A percentile compares a stretch with the other conserved stretches of the same genome.
Conservation (phyloP, 495 filamentous ascomycete species). For the Aspergillus bertholletiae region DNA sequence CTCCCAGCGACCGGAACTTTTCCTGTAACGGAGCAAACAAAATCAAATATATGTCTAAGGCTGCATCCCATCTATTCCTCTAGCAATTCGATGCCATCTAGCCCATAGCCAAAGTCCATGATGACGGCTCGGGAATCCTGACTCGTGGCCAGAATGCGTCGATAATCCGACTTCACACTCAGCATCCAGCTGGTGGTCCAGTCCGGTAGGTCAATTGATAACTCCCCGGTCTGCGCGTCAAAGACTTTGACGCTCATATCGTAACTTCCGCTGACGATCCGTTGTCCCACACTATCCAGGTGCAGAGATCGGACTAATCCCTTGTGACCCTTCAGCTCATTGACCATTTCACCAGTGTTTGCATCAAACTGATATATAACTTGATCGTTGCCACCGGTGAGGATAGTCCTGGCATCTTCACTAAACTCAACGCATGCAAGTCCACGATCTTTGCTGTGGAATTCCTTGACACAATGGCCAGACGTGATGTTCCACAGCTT, state of each 20-base stretch:
- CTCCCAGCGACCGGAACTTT: conserved; percentile 7
- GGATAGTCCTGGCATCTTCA: conserved; percentile 81
- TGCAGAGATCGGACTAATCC: conserved; percentile 84
- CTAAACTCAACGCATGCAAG: conserved; percentile 95
- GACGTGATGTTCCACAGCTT: conserved; percentile 92
- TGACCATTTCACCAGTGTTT: conserved; percentile 77
- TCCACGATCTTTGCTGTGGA: conserved; percentile 79
- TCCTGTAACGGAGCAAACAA: not conserved
- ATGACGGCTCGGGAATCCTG: conserved; percentile 88
- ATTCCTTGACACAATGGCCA: conserved; percentile 82
- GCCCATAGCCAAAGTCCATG: conserved; percentile 66
- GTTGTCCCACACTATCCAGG: conserved; percentile 75
- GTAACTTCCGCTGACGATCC: conserved; percentile 88
- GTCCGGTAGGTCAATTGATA: conserved; percentile 72
- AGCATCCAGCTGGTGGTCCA: conserved; percentile 97
- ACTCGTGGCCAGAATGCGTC: conserved; percentile 86
- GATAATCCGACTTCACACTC: conserved; percentile 90
- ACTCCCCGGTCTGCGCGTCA: conserved; percentile 69
- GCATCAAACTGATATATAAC: conserved; percentile 93
- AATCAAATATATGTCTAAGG: conserved; percentile 14
- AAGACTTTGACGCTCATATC: conserved; percentile 93
- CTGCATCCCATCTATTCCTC: conserved; percentile 33
- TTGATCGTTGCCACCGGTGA: conserved; percentile 90
- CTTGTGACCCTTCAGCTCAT: conserved; percentile 72
- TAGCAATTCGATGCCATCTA: conserved; percentile 46